Conservation (phyloP, 2,329 filamentous ascomycete genomes). For the Aspergillus udagawae region DNA sequence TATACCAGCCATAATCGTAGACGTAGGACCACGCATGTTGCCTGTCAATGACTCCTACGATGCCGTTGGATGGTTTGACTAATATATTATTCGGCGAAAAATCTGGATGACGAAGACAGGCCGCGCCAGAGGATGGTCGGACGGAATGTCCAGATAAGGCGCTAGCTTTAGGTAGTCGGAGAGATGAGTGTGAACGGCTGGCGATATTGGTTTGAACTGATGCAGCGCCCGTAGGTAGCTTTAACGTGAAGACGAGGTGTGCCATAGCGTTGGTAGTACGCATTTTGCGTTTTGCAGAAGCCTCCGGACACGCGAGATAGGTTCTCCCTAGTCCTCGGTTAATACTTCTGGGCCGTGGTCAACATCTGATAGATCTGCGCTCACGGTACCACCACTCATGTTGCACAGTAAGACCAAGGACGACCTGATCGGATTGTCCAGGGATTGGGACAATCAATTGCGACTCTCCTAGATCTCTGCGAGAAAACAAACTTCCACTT, state of each 20-base stretch:
- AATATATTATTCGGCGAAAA: conserved; percentile 30
- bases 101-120: conserved; percentile 23
- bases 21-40: conserved; percentile 27
- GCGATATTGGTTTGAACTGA: conserved; percentile 10
- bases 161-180: conserved; percentile 12
- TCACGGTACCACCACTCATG: conserved; percentile 23
- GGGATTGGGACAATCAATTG: conserved; percentile 5
- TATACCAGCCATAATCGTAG: conserved; percentile 27
- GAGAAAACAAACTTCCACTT: conserved; percentile 26
- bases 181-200: conserved; percentile 12
- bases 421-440: conserved; percentile 7
- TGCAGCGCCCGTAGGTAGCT: conserved; percentile 20
- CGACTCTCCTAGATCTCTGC: conserved; percentile 11
- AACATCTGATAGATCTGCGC: conserved; percentile 12
- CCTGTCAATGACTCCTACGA: conserved; percentile 30
- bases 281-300: conserved; percentile 23
- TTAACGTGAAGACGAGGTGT: conserved; percentile 20
- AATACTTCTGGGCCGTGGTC: conserved; percentile 24
- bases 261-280: conserved; percentile 19
- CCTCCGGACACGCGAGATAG: conserved; percentile 13
- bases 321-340: conserved; percentile 9
- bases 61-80: conserved; percentile 20
- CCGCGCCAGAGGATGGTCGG: conserved; percentile 14
- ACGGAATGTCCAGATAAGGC: conserved; percentile 14
- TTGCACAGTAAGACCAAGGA: conserved; percentile 22